Evolutionary conservation across 1,139 yeast species (phyloP).

Genomic region (Kodamaea derodonti): DNA sequence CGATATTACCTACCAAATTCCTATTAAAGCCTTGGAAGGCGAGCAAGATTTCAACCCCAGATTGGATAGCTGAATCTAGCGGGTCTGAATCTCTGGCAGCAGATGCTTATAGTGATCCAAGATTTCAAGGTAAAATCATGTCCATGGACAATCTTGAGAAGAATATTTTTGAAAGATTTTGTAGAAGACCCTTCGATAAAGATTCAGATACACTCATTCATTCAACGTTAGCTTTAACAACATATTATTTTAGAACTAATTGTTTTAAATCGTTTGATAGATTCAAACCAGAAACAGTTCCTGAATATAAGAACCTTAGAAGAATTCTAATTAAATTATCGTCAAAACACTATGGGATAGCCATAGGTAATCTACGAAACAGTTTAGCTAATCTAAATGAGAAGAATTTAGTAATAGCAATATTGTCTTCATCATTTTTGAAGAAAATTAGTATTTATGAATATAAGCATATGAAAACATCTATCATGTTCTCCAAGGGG

Average conservation of each 20-base stretch:
- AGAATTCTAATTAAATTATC: constrained; percentile 12
- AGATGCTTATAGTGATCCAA: background rate
- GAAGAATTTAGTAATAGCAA: constrained; percentile 19
- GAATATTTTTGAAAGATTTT: constrained; percentile 6
- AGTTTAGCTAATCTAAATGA: constrained; percentile 12
- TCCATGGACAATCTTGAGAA: constrained; percentile 13
- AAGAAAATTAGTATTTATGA: constrained; percentile 26
- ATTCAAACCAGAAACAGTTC: constrained; percentile 4
- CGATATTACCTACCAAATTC: background rate
- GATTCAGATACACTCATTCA: constrained; percentile 13
- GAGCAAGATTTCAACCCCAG: background rate
- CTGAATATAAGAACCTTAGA: constrained; percentile 11
- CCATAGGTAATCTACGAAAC: constrained; percentile 18
- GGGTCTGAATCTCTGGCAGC: background rate
- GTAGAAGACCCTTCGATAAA: constrained; percentile 5
- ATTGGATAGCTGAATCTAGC: background rate
- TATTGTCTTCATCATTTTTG: constrained; percentile 21
- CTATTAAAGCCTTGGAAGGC: too few relatives aligned
- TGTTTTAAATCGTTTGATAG: constrained; percentile 18
- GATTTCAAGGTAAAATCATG: constrained; percentile 1
- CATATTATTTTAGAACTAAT: constrained; percentile 19
- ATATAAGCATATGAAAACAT: constrained; percentile 16
- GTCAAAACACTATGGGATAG: constrained; percentile 18
- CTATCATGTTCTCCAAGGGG: constrained; percentile 25
- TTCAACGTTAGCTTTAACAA: constrained; percentile 18